phyloP scores from a whole-genome alignment of 257 asterid genomes.

The Solanum lycopersicoides region DNA sequence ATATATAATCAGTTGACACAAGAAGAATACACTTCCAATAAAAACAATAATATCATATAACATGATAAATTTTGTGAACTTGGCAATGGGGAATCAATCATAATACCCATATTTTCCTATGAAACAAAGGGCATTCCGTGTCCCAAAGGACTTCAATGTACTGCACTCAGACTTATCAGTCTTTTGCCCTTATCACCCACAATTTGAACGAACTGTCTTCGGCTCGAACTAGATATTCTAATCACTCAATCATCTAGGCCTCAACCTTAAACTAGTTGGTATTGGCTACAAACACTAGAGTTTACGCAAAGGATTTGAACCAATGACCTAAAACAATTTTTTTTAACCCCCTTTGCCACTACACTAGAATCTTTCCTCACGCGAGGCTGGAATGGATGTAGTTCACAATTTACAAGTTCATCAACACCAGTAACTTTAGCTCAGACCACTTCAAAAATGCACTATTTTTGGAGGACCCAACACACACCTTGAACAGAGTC shows the following conservation, averaged over 20 bases:
- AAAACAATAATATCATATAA: not conserved
- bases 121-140: not conserved
- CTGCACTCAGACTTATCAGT: not conserved
- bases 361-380: not conserved
- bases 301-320: not conserved
- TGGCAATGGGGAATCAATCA: not conserved
- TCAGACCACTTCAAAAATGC: not conserved
- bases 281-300: not conserved
- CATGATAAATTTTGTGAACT: not conserved
- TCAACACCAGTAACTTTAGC: not conserved
- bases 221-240: not conserved
- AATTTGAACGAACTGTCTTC: not conserved
- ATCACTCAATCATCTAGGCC: not conserved
- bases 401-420: not conserved
- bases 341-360: not conserved
- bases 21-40: not conserved
- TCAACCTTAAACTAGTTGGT: not conserved
- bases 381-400: not conserved
- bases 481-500: not conserved
- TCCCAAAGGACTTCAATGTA: not conserved
- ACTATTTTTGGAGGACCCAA: not conserved
- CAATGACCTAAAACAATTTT: not conserved
- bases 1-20: not conserved
- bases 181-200: not conserved
- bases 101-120: not conserved